A percentile compares a stretch with the other conserved stretches of the same genome.
Conservation (phyloP, 73 alveolate genomes). For the Loxodes magnus region DNA sequence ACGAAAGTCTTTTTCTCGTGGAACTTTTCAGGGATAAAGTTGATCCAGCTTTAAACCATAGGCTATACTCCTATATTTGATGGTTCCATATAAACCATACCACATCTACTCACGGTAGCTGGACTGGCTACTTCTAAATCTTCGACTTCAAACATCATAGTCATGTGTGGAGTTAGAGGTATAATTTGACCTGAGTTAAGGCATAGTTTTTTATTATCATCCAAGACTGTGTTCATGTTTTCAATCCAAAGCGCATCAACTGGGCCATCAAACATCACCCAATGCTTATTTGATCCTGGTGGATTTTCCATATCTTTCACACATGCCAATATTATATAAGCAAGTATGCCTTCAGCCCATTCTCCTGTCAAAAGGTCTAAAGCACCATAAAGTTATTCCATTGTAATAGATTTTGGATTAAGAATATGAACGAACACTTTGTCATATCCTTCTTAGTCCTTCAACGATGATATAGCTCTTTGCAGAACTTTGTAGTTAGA, state of each 20-base stretch:
- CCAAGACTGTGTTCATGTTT: conserved; percentile 97
- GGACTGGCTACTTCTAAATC: conserved; percentile 98
- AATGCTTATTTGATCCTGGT: conserved; percentile 68
- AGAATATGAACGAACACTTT: conserved; percentile 48
- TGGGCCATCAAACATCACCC: conserved; percentile 98
- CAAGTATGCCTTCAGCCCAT: conserved; percentile 98
- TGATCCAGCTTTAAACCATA: conserved; percentile 73
- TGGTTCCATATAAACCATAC: conserved; percentile 99
- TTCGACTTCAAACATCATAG: conserved; percentile 97
- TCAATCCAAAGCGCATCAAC: conserved; percentile 99
- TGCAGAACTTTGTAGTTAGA: conserved; percentile 86
- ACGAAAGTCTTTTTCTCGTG: conserved; percentile 52
- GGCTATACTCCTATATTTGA: conserved; percentile 83
- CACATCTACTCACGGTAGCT: conserved; percentile 99
- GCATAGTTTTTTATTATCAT: conserved; percentile 97
- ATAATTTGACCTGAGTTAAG: conserved; percentile 89
- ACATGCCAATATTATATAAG: conserved; percentile 40
- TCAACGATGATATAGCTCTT: conserved; percentile 64
- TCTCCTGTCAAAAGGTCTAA: conserved; percentile 95
- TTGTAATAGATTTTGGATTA: conserved; percentile 97
- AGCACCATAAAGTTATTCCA: conserved; percentile 92
- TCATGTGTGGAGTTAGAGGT: conserved; percentile 90
- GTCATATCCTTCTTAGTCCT: conserved; percentile 3
- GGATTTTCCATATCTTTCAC: conserved; percentile 33
- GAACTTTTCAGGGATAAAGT: conserved; percentile 66